A percentile compares a stretch with the other conserved stretches of the same genome.
phyloP scores from a whole-genome alignment of 495 filamentous ascomycete genomes.

The Neurospora cerealis region DNA sequence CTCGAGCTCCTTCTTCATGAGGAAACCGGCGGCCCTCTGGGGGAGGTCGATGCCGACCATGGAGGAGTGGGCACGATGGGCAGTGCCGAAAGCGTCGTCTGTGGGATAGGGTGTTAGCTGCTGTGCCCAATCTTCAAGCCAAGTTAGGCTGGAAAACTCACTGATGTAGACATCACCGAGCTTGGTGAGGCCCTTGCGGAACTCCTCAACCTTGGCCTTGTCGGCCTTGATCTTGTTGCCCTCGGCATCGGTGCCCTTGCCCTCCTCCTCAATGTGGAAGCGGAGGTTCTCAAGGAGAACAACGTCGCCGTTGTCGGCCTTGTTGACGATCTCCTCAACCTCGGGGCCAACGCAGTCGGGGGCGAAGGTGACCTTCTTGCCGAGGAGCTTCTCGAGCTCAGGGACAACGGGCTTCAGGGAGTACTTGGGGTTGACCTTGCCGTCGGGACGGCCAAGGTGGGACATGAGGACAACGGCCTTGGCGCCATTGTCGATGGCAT shows the following conservation, averaged over 20 bases:
- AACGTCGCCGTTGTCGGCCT: slow-evolving; percentile 71
- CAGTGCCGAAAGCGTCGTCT: slow-evolving; percentile 99
- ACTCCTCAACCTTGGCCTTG: slow-evolving; percentile 80
- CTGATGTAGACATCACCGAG: slow-evolving; percentile 96
- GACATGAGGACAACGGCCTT: slow-evolving; percentile 98
- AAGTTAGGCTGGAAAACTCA: slow-evolving; percentile 36
- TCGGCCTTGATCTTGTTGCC: slow-evolving; percentile 98
- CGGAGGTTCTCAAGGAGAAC: slow-evolving; percentile 94
- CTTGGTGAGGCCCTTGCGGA: slow-evolving; percentile 89
- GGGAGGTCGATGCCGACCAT: slow-evolving; percentile 97
- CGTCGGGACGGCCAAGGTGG: slow-evolving; percentile 92
- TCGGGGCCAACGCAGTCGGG: slow-evolving; percentile 85
- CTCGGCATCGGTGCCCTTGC: slow-evolving; percentile 78
- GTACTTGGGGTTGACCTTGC: slow-evolving; percentile 84
- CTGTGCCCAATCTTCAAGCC: background rate
- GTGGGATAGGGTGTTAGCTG: background rate
- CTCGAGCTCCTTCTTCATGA: slow-evolving; percentile 99
- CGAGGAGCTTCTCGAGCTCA: slow-evolving; percentile 84
- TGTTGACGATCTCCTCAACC: slow-evolving; percentile 81
- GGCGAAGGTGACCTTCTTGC: slow-evolving; percentile 74
- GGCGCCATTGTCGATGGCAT: slow-evolving; percentile 87
- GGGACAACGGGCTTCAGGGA: slow-evolving; percentile 84
- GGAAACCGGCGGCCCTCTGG: slow-evolving; percentile 92
- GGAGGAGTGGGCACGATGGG: slow-evolving; percentile 94
- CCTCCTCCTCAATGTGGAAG: slow-evolving; percentile 97